Base-by-base conservation (phyloP, 2,329 filamentous ascomycete species). In the Dissoconium aciculare region DNA sequence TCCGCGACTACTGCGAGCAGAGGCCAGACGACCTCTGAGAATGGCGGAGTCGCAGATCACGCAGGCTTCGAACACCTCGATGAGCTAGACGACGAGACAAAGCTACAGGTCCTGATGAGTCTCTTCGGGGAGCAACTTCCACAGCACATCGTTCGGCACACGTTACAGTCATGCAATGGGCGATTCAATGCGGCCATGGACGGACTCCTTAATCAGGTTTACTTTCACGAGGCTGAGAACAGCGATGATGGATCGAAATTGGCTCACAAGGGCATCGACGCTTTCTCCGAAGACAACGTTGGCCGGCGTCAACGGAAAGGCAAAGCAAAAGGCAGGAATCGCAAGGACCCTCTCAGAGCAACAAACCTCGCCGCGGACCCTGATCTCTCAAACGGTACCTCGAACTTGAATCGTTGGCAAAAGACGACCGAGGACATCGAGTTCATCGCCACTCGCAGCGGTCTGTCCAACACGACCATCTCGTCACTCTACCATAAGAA, bases 161-260 rank as follows among this genome's bases (percentile, higher is more conserved):
- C 74, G 0, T 56, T 93, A 30, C 71, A 69, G 41, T 80, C 81
- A 46, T 70, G 65, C 16, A 64, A 69, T 8, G 71, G 75, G 0
- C 71, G 82, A 41, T 69, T 80, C 23, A 69, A 74, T 35, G 63
- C 64, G 10, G 72, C 82, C 1, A 74, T 91, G 38, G 83, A 93
- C 44, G 74, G 83, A 35, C 60, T 95, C 9, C 66, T 94, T 17
- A 91, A 79, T 41, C 64, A 82, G 10, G 72, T 79, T 12, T 83
- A 77, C 47, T 73, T 94, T 4, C 72, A 82, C 35, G 71, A 83
- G 34, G 69, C 69, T 0, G 62, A 70, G 32, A 61, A 67, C 11
- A 57, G 55, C 21, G 57, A 63, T 3, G 57, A 52, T 2, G 52
- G 55, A 27, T 57, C 54, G 17, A 53, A 58, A 11, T 46, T 59